phyloP scores from a whole-genome alignment of 495 filamentous ascomycete species.

The Trichocladium uniseriatum region DNA sequence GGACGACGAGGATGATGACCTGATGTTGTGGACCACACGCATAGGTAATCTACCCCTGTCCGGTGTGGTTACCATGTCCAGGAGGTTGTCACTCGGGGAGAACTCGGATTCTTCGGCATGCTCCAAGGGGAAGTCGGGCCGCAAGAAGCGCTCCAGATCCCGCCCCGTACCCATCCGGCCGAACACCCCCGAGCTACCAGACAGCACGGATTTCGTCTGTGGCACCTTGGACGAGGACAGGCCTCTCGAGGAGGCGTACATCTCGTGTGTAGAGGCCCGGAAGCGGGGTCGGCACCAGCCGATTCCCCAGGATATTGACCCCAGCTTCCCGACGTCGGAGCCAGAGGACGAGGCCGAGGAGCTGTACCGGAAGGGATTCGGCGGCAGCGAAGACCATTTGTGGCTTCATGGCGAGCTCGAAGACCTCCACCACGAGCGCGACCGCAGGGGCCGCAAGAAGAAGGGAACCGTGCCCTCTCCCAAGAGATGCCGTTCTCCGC shows the following conservation, averaged over 20 bases:
- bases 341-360: slow-evolving; percentile 69
- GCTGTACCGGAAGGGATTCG: slow-evolving; percentile 40
- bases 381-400: slow-evolving; percentile 48
- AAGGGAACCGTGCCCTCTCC: slow-evolving; percentile 30
- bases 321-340: slow-evolving; percentile 90
- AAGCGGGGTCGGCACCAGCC: slow-evolving; percentile 66
- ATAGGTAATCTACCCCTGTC: slow-evolving; percentile 36
- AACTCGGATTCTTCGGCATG: slow-evolving; percentile 36
- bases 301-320: slow-evolving; percentile 93
- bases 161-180: slow-evolving; percentile 51
- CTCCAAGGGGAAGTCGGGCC: slow-evolving; percentile 16
- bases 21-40: slow-evolving; percentile 68
- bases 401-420: slow-evolving; percentile 53
- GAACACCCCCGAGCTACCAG: slow-evolving; percentile 74
- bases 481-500: slow-evolving; percentile 38
- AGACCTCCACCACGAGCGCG: slow-evolving; percentile 37
- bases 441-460: slow-evolving; percentile 30
- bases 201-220: slow-evolving; percentile 97
- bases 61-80: slow-evolving; percentile 27
- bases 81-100: slow-evolving; percentile 31
- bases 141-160: slow-evolving; percentile 19
- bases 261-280: slow-evolving; percentile 72
- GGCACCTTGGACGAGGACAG: slow-evolving; percentile 94
- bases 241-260: slow-evolving; percentile 84
- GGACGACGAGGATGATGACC: slow-evolving; percentile 76